A percentile compares a stretch with the other conserved stretches of the same genome.
phyloP scores from a whole-genome alignment of 768 basidiomycete genomes.

The Tulasnella sp. region DNA sequence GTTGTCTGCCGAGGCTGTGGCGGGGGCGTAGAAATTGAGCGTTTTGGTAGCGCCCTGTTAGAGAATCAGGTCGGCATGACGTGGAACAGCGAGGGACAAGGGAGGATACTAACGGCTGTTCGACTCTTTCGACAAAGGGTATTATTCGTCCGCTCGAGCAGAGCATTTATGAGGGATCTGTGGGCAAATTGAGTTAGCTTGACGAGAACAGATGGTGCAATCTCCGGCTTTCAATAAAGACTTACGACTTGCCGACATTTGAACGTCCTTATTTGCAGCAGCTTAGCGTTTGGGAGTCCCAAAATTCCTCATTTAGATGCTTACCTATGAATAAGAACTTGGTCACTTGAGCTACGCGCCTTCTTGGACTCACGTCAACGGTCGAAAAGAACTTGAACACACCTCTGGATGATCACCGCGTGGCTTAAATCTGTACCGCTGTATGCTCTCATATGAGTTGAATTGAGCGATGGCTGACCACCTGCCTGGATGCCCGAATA shows the following conservation, averaged over 20 bases:
- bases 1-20: neutral
- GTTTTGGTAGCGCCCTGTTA: conserved; percentile 8
- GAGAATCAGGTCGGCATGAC: neutral
- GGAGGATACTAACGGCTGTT: neutral
- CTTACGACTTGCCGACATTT: conserved; percentile 1
- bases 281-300: neutral
- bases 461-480: neutral
- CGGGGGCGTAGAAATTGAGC: conserved; percentile 1
- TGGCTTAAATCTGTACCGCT: neutral
- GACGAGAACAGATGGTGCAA: neutral
- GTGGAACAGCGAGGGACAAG: neutral
- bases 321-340: too few species aligned
- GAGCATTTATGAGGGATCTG: conserved; percentile 8
- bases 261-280: neutral
- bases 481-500: neutral
- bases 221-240: neutral
- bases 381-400: too few species aligned
- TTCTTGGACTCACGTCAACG: too few species aligned
- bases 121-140: neutral
- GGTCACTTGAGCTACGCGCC: too few species aligned
- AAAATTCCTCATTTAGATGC: neutral
- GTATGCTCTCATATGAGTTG: neutral
- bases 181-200: too few species aligned
- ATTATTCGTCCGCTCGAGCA: neutral
- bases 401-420: too few species aligned